Base-by-base conservation (phyloP, 1,284 basidiomycete genomes). In the Trametes hirsuta region DNA sequence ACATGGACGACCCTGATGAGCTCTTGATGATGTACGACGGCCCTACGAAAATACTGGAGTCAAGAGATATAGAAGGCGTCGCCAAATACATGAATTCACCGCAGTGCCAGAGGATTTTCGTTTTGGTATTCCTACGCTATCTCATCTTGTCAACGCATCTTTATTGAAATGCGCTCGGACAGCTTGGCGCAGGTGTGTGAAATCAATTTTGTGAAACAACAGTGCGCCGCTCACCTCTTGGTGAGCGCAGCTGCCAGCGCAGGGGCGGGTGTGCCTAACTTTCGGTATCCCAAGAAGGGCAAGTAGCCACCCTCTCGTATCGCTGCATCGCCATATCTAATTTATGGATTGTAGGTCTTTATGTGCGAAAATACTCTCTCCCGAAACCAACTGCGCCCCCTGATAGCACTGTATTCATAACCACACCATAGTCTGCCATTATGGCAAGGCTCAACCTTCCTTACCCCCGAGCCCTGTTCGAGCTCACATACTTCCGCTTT, bases 401-500 rank as follows among this genome's bases (percentile, higher is more conserved):
- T 60, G 39, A 60, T 25, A 15, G 25, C 3, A 21, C 21, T 22
- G n/a, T 34, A 6, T n/a, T 47, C 10, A 22, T 24, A 41, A 39
- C 22, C 11, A 30, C 18, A 18, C 24, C 42, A 55, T 53, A 24
- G 58, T 52, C 53, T 15, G 53, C 45, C 52, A 57, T 57, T n/a
- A 51, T 93, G 45, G 86, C 86, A 34, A 79, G 86, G 58, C 75
- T 93, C 48, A 86, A 88, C 14, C 80, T 93, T 8, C 91, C 91
- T 21, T 85, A 87, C 67, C 90, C 91, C 4, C 90, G 92, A 72
- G 91, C 91, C 3, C 89, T 93, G 37, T 93, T 93, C 66, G 86
- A 92, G 61, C 90, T 93, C 67, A 75, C 76, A 53, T 93, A 86
- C 75, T 93, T 93, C 76, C 79, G 83, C 62, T 75, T 75, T 39